Evolutionary conservation across 371 early-diverging fungal genomes (phyloP).

Genomic region (Haplosporangium sp.): DNA sequence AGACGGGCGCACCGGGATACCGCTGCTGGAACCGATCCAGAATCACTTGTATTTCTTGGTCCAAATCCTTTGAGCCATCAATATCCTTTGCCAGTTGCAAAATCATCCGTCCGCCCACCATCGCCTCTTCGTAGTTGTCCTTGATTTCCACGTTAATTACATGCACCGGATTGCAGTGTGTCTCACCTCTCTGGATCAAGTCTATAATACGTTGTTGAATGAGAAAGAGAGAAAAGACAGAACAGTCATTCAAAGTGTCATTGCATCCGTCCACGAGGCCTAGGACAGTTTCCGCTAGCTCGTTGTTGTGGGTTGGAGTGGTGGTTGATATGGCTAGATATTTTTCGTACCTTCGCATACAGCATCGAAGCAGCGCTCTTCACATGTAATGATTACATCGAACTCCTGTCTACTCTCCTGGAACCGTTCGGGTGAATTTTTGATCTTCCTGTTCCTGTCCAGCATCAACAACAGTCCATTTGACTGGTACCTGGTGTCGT

Average conservation of each 20-base stretch:
- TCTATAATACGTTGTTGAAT: conserved; percentile 57
- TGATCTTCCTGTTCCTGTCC: conserved; percentile 92
- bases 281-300: too few relatives aligned
- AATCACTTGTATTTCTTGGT: conserved; percentile 85
- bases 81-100: conserved; percentile 79
- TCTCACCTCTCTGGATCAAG: conserved; percentile 75
- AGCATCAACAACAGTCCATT: conserved; percentile 93
- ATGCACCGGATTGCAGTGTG: conserved; percentile 82
- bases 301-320: too few relatives aligned
- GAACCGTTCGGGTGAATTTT: conserved; percentile 90
- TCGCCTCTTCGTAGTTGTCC: conserved; percentile 94
- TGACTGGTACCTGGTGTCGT: conserved; percentile 73
- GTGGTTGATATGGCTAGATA: too few relatives aligned
- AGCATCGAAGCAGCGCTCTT: conserved; percentile 95
- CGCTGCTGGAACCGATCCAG: conserved; percentile 78
- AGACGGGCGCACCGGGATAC: conserved; percentile 61
- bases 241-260: background rate
- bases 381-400: conserved; percentile 97
- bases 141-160: conserved; percentile 96
- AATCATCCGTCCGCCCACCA: conserved; percentile 87
- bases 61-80: conserved; percentile 76
- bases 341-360: conserved; percentile 83
- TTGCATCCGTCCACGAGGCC: too few relatives aligned
- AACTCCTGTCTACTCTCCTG: conserved; percentile 82
- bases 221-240: background rate